Percentiles rank a stretch among this genome's conserved stretches.
Evolutionary conservation across 805 yeast genomes (phyloP).

Genomic region (Candida pseudoglaebosa): DNA sequence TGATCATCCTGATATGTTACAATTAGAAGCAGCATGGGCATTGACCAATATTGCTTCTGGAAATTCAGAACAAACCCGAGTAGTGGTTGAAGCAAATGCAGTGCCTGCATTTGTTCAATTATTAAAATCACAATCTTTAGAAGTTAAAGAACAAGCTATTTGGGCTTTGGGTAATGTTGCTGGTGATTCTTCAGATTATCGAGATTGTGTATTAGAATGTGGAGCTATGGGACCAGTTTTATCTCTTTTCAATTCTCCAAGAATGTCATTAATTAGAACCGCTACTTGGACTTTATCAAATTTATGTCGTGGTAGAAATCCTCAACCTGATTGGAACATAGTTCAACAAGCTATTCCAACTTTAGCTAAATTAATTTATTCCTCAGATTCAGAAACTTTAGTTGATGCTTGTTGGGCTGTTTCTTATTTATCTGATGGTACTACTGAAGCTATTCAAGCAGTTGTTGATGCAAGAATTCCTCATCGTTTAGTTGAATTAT

Average conservation of each 20-base stretch:
- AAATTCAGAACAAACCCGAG: constrained; percentile 78
- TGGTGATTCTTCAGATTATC: constrained; percentile 86
- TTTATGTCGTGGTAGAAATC: constrained; percentile 92
- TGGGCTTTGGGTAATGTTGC: constrained; percentile 99
- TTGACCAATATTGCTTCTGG: constrained; percentile 97
- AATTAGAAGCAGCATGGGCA: constrained; percentile 99
- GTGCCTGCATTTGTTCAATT: constrained; percentile 87
- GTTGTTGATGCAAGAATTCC: constrained; percentile 96
- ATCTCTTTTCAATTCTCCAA: constrained; percentile 70
- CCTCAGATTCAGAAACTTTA: constrained; percentile 87
- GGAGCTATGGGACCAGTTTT: constrained; percentile 89
- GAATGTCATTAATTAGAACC: constrained; percentile 87
- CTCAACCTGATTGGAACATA: constrained; percentile 91
- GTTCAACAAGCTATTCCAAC: constrained; percentile 89
- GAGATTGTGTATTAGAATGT: constrained; percentile 83
- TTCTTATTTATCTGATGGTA: constrained; percentile 90
- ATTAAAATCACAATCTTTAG: constrained; percentile 74
- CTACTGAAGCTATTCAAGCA: constrained; percentile 90
- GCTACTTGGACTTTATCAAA: constrained; percentile 98
- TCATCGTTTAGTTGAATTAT: constrained; percentile 84
- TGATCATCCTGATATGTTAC: constrained; percentile 76
- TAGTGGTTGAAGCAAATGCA: constrained; percentile 90
- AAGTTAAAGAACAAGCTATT: constrained; percentile 96
- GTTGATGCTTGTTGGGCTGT: constrained; percentile 99
- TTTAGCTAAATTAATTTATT: constrained; percentile 83